Evolutionary conservation across 1,139 yeast genomes (phyloP).

Genomic region (Kodamaea suecica): DNA sequence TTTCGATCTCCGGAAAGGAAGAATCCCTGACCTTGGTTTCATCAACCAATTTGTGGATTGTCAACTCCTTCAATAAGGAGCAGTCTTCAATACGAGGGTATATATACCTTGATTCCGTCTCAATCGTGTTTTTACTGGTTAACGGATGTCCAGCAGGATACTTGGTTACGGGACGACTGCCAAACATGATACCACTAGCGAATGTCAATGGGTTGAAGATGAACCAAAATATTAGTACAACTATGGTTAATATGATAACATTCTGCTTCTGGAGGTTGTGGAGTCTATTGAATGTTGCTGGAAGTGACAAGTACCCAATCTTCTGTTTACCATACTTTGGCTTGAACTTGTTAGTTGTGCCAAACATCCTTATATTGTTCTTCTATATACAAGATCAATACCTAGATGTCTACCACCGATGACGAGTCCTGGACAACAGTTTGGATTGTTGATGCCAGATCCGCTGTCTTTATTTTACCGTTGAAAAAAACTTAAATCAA

Average conservation of each 20-base stretch:
- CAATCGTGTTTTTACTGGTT: constrained; percentile 33
- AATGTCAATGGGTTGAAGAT: constrained; percentile 25
- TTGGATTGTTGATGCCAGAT: not conserved
- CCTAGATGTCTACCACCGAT: too few relatives aligned
- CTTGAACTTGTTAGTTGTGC: constrained; percentile 18
- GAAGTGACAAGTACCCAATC: constrained; percentile 30
- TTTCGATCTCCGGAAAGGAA: constrained; percentile 37
- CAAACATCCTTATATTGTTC: constrained; percentile 7
- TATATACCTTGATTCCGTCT: constrained; percentile 50
- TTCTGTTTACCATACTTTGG: constrained; percentile 25
- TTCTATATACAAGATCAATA: too few relatives aligned
- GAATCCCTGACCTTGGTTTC: constrained; percentile 40
- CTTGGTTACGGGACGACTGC: constrained; percentile 8
- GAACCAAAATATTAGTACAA: constrained; percentile 21
- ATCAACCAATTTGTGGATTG: constrained; percentile 49
- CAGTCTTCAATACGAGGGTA: constrained; percentile 71
- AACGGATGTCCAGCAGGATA: constrained; percentile 38
- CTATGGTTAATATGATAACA: constrained; percentile 17
- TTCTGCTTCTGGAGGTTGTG: constrained; percentile 17
- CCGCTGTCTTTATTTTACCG: too few relatives aligned
- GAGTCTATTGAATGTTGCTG: constrained; percentile 29
- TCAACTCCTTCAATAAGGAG: constrained; percentile 53
- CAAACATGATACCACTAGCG: constrained; percentile 9
- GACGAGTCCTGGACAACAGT: too few relatives aligned
- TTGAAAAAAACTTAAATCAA: too few relatives aligned